These are phyloP conservation scores for Saccharomycopsis microspora DNA, from an alignment of 805 yeast species.

Conservation along the genomic window DNA sequence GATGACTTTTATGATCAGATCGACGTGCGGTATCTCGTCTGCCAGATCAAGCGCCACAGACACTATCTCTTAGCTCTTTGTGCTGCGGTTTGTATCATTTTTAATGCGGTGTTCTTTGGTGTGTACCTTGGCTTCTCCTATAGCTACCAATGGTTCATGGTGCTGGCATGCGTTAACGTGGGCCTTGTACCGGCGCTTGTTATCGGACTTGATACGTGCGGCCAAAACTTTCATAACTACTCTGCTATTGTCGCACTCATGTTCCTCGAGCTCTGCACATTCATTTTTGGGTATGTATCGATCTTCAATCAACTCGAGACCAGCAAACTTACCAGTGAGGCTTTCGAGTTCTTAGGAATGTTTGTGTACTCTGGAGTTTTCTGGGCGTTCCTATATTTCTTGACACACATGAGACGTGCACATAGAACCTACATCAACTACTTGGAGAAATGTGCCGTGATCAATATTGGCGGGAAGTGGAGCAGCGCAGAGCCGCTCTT, in stretches of 20 bases:
- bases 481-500: background rate
- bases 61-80: background rate
- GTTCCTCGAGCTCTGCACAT: background rate
- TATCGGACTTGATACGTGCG: background rate
- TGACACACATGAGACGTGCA: background rate
- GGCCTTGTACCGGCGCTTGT: background rate
- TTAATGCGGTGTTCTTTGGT: slow-evolving; percentile 4
- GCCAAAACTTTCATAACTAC: background rate
- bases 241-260: slow-evolving; percentile 1
- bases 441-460: background rate
- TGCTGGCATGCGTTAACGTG: background rate
- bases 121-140: background rate
- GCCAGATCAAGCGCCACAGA: background rate
- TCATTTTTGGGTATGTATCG: slow-evolving; percentile 1
- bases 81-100: background rate
- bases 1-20: slow-evolving; percentile 3
- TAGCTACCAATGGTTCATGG: slow-evolving; percentile 3
- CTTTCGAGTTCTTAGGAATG: background rate
- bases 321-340: background rate
- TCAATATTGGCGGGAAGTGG: background rate
- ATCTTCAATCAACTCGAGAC: background rate
- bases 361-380: background rate
- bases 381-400: background rate
- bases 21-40: background rate
- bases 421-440: background rate